phyloP scores from a whole-genome alignment of 495 filamentous ascomycete genomes.

The Lasiosphaeria ovina region DNA sequence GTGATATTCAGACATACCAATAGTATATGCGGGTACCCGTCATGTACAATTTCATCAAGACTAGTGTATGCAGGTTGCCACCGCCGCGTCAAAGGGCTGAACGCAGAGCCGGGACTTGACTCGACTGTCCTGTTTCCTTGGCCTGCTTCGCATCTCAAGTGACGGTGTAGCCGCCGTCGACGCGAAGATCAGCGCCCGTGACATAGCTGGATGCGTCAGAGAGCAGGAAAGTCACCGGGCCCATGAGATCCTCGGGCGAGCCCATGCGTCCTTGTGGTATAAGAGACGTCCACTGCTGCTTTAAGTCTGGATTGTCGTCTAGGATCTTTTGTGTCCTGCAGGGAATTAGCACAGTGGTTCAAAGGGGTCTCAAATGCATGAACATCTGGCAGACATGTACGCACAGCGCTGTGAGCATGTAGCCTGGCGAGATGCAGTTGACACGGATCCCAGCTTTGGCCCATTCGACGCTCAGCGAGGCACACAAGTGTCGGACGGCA shows the following conservation, averaged over 20 bases:
- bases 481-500: constrained; percentile 78
- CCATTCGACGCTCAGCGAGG: constrained; percentile 86
- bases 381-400: constrained; percentile 20
- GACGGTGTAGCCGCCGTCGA: constrained; percentile 89
- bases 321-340: constrained; percentile 88
- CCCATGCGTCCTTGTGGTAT: constrained; percentile 94
- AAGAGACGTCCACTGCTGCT: constrained; percentile 81
- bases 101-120: no score
- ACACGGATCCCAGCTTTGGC: constrained; percentile 79
- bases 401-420: constrained; percentile 92
- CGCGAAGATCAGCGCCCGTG: constrained; percentile 84
- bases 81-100: no score
- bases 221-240: constrained; percentile 83
- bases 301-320: constrained; percentile 84
- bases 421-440: constrained; percentile 88
- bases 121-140: no score
- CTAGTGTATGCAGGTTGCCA: no score
- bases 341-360: not conserved
- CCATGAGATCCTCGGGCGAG: constrained; percentile 87
- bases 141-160: constrained; percentile 37
- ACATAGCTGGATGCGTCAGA: constrained; percentile 85
- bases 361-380: no score
- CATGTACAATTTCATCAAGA: no score
- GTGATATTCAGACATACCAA: no score
- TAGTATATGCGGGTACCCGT: no score